Evolutionary conservation across 805 yeast species (phyloP).

Genomic region (Candida insectalens): DNA sequence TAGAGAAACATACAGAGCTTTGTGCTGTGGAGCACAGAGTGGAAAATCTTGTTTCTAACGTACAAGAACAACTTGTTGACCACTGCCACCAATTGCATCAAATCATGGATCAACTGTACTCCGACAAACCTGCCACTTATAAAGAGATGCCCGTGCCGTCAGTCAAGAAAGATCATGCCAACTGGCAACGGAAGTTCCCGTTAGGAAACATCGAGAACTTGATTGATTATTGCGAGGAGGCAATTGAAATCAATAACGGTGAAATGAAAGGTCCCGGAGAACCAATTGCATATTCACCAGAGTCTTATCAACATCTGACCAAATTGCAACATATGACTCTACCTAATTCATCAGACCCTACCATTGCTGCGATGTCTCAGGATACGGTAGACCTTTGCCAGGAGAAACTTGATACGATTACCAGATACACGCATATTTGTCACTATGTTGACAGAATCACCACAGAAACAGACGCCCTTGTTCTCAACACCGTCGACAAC

Average conservation of each 20-base stretch:
- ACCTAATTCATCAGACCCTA: conserved; percentile 54
- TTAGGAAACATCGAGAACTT: conserved; percentile 49
- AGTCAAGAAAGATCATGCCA: conserved; percentile 1
- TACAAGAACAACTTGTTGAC: conserved; percentile 70
- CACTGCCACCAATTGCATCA: too few relatives aligned
- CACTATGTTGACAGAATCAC: conserved; percentile 70
- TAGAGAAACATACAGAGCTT: conserved; percentile 81
- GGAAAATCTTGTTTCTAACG: conserved; percentile 62
- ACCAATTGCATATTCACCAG: conserved; percentile 41
- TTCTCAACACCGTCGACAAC: conserved; percentile 50
- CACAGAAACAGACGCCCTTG: conserved; percentile 65
- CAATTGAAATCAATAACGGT: conserved; percentile 66
- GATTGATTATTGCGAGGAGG: conserved; percentile 63
- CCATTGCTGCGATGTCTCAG: conserved; percentile 47
- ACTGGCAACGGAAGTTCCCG: conserved; percentile 39
- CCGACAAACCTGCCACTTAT: conserved; percentile 44
- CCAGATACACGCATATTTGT: conserved; percentile 63
- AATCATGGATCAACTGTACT: too few relatives aligned
- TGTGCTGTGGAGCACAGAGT: conserved; percentile 81
- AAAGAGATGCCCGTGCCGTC: conserved; percentile 43
- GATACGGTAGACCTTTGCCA: conserved; percentile 58
- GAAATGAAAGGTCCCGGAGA: conserved; percentile 29
- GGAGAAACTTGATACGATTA: conserved; percentile 59
- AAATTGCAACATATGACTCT: conserved; percentile 27
- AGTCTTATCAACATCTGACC: conserved; percentile 46